phyloP scores from a whole-genome alignment of 1,284 basidiomycete species.

The Sporisorium exsertum region DNA sequence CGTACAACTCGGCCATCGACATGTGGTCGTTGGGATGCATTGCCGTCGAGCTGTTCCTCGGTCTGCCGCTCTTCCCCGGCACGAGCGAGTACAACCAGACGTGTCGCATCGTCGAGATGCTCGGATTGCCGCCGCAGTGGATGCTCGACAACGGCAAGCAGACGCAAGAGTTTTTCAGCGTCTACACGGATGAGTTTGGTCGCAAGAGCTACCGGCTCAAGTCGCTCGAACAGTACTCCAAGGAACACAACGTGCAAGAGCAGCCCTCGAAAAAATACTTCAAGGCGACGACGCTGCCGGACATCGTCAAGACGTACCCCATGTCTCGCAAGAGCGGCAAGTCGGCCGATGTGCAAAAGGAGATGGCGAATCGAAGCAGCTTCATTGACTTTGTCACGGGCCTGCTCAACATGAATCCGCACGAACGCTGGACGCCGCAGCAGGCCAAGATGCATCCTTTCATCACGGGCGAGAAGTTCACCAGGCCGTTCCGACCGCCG shows the following conservation, averaged over 20 bases:
- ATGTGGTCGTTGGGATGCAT: constrained; percentile 97
- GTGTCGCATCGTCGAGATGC: constrained; percentile 96
- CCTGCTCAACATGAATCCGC: constrained; percentile 90
- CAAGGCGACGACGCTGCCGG: constrained; percentile 90
- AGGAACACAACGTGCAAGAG: constrained; percentile 93
- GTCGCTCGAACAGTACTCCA: constrained; percentile 91
- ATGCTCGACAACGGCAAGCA: constrained; percentile 98
- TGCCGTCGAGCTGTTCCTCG: constrained; percentile 96
- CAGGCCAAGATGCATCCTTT: constrained; percentile 96
- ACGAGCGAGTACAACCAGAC: constrained; percentile 99
- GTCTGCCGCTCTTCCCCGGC: constrained; percentile 94
- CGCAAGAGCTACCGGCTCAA: constrained; percentile 92
- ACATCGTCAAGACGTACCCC: constrained; percentile 95
- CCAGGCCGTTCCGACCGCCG: constrained; percentile 69
- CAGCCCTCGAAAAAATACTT: constrained; percentile 99
- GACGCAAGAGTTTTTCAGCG: constrained; percentile 91
- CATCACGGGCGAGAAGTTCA: constrained; percentile 94
- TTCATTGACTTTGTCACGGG: constrained; percentile 99
- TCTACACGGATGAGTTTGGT: constrained; percentile 81
- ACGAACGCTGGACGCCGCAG: constrained; percentile 95
- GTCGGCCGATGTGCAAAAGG: constrained; percentile 90
- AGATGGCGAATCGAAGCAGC: constrained; percentile 89
- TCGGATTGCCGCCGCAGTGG: constrained; percentile 89
- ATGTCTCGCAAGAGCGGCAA: constrained; percentile 83
- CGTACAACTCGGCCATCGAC: constrained; percentile 92